phyloP scores from a whole-genome alignment of 805 yeast species.

The Ogataea pilisensis region DNA sequence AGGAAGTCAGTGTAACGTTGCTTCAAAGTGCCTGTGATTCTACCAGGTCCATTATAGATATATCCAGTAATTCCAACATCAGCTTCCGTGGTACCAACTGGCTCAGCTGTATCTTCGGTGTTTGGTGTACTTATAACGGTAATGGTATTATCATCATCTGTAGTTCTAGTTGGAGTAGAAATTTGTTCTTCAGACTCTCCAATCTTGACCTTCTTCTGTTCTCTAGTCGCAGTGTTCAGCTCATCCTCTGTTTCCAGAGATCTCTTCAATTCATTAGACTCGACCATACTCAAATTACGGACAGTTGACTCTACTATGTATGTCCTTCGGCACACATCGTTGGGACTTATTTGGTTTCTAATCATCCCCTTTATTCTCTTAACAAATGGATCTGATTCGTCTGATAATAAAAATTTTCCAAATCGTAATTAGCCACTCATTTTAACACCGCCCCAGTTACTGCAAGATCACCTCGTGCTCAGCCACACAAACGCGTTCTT shows the following conservation, averaged over 20 bases:
- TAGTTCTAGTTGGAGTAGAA: no score
- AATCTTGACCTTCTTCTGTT: constrained; percentile 1
- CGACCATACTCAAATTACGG: constrained; percentile 2
- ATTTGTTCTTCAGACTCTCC: constrained; percentile 2
- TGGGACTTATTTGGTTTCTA: no score
- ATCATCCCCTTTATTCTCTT: no score
- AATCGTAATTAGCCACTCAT: no score
- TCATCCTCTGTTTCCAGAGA: background rate
- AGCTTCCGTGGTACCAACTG: constrained; percentile 51
- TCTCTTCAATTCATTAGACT: constrained; percentile 7
- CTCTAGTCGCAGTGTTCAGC: background rate
- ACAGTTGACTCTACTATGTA: no score
- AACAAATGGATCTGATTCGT: no score
- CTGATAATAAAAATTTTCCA: no score
- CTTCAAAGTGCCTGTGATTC: constrained; percentile 77
- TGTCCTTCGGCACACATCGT: no score
- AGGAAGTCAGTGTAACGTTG: constrained; percentile 90
- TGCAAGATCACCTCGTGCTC: no score
- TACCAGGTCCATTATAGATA: constrained; percentile 48
- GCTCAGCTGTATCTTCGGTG: background rate
- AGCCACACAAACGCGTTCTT: background rate
- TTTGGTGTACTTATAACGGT: no score
- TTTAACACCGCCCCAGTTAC: no score
- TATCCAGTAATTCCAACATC: constrained; percentile 88
- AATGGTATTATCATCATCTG: no score